Evolutionary conservation across 2,329 filamentous ascomycete species (phyloP).

Genomic region (Corniculantispora saksenae): DNA sequence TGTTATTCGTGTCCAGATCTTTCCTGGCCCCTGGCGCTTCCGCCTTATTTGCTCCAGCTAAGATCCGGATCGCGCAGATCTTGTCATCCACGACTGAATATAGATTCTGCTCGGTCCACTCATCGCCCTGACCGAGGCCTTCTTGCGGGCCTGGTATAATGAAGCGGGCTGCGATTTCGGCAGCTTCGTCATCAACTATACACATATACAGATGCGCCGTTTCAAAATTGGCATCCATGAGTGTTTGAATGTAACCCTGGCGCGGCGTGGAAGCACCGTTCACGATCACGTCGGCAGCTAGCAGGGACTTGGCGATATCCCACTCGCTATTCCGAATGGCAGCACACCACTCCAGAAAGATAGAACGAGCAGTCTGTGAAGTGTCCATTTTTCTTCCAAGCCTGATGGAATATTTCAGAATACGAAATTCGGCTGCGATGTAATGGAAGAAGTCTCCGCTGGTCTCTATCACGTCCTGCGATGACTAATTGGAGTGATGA

Average conservation of each 20-base stretch:
- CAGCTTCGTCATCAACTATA: background rate
- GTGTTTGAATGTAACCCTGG: background rate
- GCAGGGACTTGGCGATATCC: background rate
- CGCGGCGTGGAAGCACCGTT: background rate
- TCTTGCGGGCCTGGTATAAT: background rate
- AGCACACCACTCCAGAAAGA: background rate
- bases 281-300: constrained; percentile 10
- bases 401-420: background rate
- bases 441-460: background rate
- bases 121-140: background rate
- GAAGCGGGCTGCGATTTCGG: background rate
- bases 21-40: too few relatives aligned
- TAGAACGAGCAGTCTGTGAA: background rate
- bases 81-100: background rate
- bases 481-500: constrained; percentile 4
- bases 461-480: background rate
- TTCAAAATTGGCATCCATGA: background rate
- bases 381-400: background rate
- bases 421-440: background rate
- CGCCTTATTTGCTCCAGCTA: background rate
- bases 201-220: background rate
- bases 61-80: background rate
- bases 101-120: constrained; percentile 1
- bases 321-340: background rate
- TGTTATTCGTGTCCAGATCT: background rate